These are phyloP conservation scores for Xylaria sp. DNA, from an alignment of 2,329 filamentous ascomycete genomes.

Conservation along the genomic window DNA sequence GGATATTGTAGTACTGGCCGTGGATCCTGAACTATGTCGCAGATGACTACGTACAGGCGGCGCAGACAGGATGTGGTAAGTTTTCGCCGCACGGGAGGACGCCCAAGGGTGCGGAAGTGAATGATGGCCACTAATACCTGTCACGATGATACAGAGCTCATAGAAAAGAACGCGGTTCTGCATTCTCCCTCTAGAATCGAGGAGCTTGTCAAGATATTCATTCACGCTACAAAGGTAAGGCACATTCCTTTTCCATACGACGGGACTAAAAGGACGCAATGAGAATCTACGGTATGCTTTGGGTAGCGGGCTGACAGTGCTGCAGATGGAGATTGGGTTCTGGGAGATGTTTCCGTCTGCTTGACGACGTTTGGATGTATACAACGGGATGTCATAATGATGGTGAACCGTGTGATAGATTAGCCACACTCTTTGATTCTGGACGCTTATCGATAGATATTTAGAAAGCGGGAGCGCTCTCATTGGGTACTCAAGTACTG, in stretches of 20 bases:
- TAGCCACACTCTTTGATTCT: no score
- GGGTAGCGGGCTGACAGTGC: conserved; percentile 23
- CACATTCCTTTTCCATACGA: background rate
- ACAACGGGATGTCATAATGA: no score
- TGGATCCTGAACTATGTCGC: conserved; percentile 92
- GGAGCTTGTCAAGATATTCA: conserved; percentile 82
- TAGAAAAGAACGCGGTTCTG: conserved; percentile 75
- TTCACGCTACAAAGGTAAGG: conserved; percentile 81
- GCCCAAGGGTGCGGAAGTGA: background rate
- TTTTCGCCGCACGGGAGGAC: conserved; percentile 17
- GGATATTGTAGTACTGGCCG: conserved; percentile 68
- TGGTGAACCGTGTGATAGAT: no score
- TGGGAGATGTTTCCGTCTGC: conserved; percentile 58
- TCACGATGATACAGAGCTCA: conserved; percentile 57
- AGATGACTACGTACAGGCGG: conserved; percentile 77
- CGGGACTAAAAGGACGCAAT: background rate
- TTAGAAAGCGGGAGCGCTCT: no score
- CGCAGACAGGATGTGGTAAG: conserved; percentile 72
- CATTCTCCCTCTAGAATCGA: conserved; percentile 79
- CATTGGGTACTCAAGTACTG: no score
- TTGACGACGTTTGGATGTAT: no score
- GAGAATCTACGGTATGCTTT: no score
- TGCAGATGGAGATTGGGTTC: conserved; percentile 60
- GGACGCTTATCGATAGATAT: no score
- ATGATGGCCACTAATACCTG: background rate